Percentiles rank a stretch among this genome's conserved stretches.
These are phyloP conservation scores for Fusarium albosuccineum DNA, from an alignment of 2,329 filamentous ascomycete genomes.

Conservation along the genomic window DNA sequence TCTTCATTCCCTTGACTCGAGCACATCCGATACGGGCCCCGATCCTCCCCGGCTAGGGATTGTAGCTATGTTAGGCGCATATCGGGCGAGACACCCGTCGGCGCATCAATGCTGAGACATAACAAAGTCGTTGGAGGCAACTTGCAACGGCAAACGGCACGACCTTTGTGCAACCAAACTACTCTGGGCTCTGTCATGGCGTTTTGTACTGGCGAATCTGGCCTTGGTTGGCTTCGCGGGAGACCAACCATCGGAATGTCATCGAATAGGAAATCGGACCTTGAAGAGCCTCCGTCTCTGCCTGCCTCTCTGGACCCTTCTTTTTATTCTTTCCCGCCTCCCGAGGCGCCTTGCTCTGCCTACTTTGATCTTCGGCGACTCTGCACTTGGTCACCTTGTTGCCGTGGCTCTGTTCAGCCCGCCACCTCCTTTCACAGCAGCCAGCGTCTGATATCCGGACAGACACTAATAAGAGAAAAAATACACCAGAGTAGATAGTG, in stretches of 20 bases:
- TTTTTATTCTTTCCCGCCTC: conserved; percentile 18
- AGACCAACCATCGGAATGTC: conserved; percentile 16
- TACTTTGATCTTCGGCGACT: conserved; percentile 5
- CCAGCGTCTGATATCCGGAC: conserved; percentile 19
- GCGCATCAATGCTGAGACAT: conserved; percentile 37
- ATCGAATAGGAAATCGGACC: conserved; percentile 1
- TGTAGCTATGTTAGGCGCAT: conserved; percentile 4
- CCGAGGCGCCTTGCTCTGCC: conserved; percentile 26
- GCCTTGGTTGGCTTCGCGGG: conserved; percentile 7
- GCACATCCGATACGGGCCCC: conserved; percentile 14
- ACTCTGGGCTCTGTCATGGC: conserved; percentile 15
- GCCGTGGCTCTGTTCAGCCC: conserved; percentile 22
- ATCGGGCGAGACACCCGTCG: conserved; percentile 30
- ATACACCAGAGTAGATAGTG: neutral
- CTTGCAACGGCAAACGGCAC: conserved; percentile 16
- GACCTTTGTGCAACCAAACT: conserved; percentile 22
- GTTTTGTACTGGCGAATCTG: conserved; percentile 5
- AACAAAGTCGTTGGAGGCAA: conserved; percentile 4
- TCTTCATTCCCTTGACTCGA: conserved; percentile 40
- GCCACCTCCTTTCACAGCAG: conserved; percentile 22
- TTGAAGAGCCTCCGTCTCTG: conserved; percentile 13
- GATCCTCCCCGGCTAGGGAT: conserved; percentile 11
- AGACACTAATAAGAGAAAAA: conserved; percentile 12
- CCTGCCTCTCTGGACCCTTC: conserved; percentile 12
- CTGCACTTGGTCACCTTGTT: conserved; percentile 7